These are phyloP conservation scores for Paecilomyces niveus DNA, from an alignment of 2,329 filamentous ascomycete species.

Conservation along the genomic window DNA sequence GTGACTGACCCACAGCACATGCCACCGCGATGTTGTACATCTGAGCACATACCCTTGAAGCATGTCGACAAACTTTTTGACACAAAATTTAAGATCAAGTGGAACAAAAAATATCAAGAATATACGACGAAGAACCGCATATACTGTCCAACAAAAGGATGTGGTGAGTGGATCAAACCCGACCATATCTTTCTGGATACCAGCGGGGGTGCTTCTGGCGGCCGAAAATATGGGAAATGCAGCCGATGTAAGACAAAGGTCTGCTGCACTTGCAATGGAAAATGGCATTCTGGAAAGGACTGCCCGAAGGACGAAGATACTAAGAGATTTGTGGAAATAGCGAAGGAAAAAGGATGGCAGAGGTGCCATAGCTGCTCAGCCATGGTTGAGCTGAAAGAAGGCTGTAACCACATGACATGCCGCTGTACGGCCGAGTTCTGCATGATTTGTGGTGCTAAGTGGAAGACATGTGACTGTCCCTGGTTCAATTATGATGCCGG, in stretches of 20 bases:
- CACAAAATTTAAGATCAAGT: constrained; percentile 64
- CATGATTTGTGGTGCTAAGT: constrained; percentile 73
- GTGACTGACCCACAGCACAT: constrained; percentile 71
- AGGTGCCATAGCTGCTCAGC: constrained; percentile 70
- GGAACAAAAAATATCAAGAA: constrained; percentile 76
- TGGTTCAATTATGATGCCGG: constrained; percentile 62
- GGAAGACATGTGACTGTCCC: constrained; percentile 77
- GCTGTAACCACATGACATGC: constrained; percentile 84
- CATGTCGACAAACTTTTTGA: constrained; percentile 73
- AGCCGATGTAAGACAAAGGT: constrained; percentile 65
- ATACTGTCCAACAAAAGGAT: constrained; percentile 67
- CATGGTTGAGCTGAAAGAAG: constrained; percentile 72
- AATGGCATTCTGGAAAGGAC: constrained; percentile 62
- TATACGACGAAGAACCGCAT: constrained; percentile 66
- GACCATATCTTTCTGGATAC: constrained; percentile 54
- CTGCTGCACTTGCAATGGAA: constrained; percentile 65
- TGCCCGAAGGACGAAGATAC: constrained; percentile 53
- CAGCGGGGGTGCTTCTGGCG: constrained; percentile 37
- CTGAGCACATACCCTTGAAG: constrained; percentile 64
- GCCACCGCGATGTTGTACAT: constrained; percentile 75
- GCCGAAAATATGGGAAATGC: constrained; percentile 63
- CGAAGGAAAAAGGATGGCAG: constrained; percentile 67
- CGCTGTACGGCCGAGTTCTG: constrained; percentile 80
- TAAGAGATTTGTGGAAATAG: constrained; percentile 49
- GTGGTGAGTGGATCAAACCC: constrained; percentile 74